Base-by-base conservation (phyloP, 257 asterid species). In the Plantago elongata region DNA sequence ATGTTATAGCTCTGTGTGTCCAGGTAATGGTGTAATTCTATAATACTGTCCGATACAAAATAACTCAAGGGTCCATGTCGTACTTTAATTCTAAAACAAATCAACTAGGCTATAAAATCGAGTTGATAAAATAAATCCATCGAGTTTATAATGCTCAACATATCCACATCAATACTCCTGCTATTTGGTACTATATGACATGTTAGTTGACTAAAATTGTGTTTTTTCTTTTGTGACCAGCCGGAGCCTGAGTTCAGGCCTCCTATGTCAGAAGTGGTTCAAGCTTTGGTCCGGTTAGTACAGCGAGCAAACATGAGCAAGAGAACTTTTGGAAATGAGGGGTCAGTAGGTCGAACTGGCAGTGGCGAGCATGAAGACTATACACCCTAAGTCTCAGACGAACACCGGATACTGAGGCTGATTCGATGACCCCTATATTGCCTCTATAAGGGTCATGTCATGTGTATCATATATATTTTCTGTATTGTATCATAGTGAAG, bases 241-340 rank as follows among this genome's bases (percentile, higher is more conserved):
- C 83, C 91, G 46, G 97, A 92, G 85, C 96, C 99, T 1, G 99
- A 92, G 84, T 92, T 92, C 74, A 77, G 99, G 76, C 99, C 97
- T 15, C 97, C 97, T 6, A 89, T 92, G 88, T 92, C 97, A 7
- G 97, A 92, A 70, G 99, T 92, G 74, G 99, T 92, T 42, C 81
- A 92, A 63, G 96, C 95, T 30, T 79, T 92, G 84, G 97, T 89
- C 42, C 87, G 97, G 1, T 64, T 92, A 72, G 99, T 89, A 64
- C 96, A 92, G 60, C 93, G 98, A 30, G 95, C 98, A 45, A 88
- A 91, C 76, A 88, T 91, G 96, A 91, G 98, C 85, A 91, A 81
- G 91, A 81, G 98, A 65, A 91, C 98, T 0, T 75, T 88, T 14
- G 96, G 95, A 57, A 86, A 77, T 11, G 97, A 86, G 51, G 80